phyloP scores from a whole-genome alignment of 306 rosid genomes.

The Benincasa hispida region DNA sequence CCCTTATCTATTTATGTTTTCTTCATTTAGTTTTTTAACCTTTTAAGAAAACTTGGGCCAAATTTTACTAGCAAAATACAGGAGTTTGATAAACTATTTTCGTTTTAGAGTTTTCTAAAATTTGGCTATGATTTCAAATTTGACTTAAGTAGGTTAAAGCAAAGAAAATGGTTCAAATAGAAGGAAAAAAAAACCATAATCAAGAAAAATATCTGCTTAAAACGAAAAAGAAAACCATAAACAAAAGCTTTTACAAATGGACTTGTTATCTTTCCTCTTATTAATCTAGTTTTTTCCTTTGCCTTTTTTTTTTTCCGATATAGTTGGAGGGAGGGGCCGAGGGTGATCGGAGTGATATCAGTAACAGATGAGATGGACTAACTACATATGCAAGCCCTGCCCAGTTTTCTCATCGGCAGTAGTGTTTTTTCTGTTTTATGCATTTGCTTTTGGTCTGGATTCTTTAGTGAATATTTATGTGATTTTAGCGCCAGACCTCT shows the following conservation, averaged over 20 bases:
- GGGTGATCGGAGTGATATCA: background rate
- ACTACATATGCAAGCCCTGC: background rate
- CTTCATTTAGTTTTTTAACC: background rate
- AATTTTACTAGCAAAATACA: background rate
- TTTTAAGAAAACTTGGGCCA: background rate
- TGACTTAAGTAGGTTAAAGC: background rate
- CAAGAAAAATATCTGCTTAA: background rate
- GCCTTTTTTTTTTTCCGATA: background rate
- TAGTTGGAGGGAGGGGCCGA: constrained; percentile 5
- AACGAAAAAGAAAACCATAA: background rate
- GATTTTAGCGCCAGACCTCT: background rate
- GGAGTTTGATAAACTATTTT: background rate
- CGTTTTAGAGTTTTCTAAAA: background rate
- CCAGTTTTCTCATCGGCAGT: background rate
- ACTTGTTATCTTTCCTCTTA: background rate
- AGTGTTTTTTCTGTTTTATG: background rate
- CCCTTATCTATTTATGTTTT: background rate
- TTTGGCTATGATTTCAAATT: background rate
- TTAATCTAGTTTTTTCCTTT: background rate
- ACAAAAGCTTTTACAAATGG: background rate
- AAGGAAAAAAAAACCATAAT: background rate
- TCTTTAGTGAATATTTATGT: background rate
- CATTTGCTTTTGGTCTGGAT: background rate
- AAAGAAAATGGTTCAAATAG: background rate
- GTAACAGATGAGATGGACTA: background rate